phyloP scores from a whole-genome alignment of 2,329 filamentous ascomycete species.

The Cytospora leucostoma region DNA sequence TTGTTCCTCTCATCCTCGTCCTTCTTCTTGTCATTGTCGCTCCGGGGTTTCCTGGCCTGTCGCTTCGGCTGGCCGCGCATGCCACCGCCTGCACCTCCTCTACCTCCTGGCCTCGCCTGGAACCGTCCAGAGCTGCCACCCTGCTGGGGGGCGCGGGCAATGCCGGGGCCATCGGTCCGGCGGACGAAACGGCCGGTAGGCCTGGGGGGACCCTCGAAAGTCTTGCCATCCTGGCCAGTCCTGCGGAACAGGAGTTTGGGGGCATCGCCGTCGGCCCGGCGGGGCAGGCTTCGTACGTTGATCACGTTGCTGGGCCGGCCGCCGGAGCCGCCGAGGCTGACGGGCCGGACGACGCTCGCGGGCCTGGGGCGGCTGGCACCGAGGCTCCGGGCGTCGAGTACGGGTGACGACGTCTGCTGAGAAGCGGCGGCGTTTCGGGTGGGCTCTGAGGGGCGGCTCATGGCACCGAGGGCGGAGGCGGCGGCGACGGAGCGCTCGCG shows the following conservation, averaged over 20 bases:
- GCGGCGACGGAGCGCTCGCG: slow-evolving; percentile 25
- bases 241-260: background rate
- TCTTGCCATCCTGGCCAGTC: no score
- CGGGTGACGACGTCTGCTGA: background rate
- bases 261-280: slow-evolving; percentile 2
- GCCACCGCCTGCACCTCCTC: background rate
- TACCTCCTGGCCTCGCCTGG: background rate
- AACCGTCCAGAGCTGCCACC: background rate
- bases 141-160: background rate
- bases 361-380: background rate
- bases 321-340: slow-evolving; percentile 2
- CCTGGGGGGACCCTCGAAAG: background rate
- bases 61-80: background rate
- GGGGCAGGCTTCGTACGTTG: slow-evolving; percentile 24
- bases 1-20: slow-evolving; percentile 3
- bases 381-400: background rate
- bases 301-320: slow-evolving; percentile 15
- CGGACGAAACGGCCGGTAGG: background rate
- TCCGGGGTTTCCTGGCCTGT: background rate
- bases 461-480: slow-evolving; percentile 25
- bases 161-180: background rate
- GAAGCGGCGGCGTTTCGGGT: background rate
- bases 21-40: slow-evolving; percentile 14
- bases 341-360: background rate
- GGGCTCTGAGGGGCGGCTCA: slow-evolving; percentile 14